Evolutionary conservation across 2,329 filamentous ascomycete species (phyloP).

Genomic region (Talaromyces sp.): DNA sequence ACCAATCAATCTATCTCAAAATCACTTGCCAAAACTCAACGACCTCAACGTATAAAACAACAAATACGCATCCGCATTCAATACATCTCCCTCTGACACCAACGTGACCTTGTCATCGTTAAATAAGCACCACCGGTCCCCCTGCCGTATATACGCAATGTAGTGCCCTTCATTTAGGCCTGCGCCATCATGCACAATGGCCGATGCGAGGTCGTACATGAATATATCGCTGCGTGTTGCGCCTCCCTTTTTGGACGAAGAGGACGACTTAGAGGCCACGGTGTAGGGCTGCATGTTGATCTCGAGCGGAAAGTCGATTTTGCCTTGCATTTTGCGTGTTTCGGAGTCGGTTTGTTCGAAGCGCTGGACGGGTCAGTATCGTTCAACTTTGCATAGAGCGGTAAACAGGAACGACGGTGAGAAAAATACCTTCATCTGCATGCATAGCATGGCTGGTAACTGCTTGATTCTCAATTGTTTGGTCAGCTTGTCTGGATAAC

Average conservation of each 20-base stretch:
- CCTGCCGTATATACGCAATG: slow-evolving; percentile 80
- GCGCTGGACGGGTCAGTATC: slow-evolving; percentile 39
- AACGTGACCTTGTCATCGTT: slow-evolving; percentile 91
- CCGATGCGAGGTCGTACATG: slow-evolving; percentile 81
- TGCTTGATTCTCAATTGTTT: slow-evolving; percentile 82
- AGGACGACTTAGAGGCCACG: slow-evolving; percentile 41
- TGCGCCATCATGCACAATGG: slow-evolving; percentile 85
- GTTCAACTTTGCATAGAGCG: not conserved
- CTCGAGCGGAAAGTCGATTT: slow-evolving; percentile 78
- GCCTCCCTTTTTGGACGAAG: slow-evolving; percentile 41
- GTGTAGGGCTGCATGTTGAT: slow-evolving; percentile 92
- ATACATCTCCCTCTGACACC: slow-evolving; percentile 77
- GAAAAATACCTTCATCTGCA: slow-evolving; percentile 75
- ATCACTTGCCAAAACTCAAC: slow-evolving; percentile 21
- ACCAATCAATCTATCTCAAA: not conserved
- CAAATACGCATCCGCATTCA: slow-evolving; percentile 82
- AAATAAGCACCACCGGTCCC: slow-evolving; percentile 90
- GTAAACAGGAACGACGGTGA: not conserved
- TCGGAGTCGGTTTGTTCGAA: slow-evolving; percentile 74
- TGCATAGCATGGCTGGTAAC: slow-evolving; percentile 81
- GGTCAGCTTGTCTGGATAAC: slow-evolving; percentile 68
- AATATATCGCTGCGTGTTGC: slow-evolving; percentile 50
- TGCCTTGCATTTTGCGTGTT: slow-evolving; percentile 82
- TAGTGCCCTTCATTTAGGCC: slow-evolving; percentile 89
- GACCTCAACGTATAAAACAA: slow-evolving; percentile 67